Percentiles rank a stretch among this genome's conserved stretches.
These are phyloP conservation scores for Selenicereus undatus DNA, from an alignment of 148 eudicot genomes.

Conservation along the genomic window DNA sequence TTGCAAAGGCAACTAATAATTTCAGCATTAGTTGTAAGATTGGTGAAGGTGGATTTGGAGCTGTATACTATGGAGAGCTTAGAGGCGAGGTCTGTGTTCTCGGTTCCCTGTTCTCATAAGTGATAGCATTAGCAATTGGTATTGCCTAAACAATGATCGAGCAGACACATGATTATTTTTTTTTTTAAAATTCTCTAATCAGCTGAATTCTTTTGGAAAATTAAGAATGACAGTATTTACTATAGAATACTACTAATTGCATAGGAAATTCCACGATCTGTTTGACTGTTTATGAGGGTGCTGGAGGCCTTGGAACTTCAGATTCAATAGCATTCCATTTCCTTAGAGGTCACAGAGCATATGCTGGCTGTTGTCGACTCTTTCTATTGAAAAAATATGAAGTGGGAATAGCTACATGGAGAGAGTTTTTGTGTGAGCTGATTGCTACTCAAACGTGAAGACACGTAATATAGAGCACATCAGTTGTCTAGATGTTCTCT, in stretches of 20 bases:
- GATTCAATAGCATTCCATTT: neutral
- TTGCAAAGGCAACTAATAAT: conserved; percentile 67
- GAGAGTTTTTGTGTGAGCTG: neutral
- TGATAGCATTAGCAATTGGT: neutral
- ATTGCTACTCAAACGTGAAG: neutral
- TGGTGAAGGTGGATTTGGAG: conserved; percentile 90
- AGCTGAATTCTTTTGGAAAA: neutral
- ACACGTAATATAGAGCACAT: neutral
- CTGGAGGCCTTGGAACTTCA: neutral
- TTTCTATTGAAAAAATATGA: neutral
- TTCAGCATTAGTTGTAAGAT: conserved; percentile 69
- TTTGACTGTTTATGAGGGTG: neutral
- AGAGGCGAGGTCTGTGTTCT: conserved; percentile 75
- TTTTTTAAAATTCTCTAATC: neutral
- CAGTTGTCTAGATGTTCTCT: neutral
- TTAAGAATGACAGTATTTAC: neutral
- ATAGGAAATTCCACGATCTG: neutral
- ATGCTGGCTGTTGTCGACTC: neutral
- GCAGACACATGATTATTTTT: neutral
- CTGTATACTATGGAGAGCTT: conserved; percentile 84
- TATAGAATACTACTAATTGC: neutral
- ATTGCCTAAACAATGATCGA: neutral
- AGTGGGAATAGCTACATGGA: neutral
- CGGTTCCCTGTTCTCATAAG: conserved; percentile 4
- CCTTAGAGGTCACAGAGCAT: neutral